Evolutionary conservation across 176 grass and related monocot genomes (phyloP), one percentile per base, ranked within the genome.

Genomic region (Metroxylon sagu): DNA sequence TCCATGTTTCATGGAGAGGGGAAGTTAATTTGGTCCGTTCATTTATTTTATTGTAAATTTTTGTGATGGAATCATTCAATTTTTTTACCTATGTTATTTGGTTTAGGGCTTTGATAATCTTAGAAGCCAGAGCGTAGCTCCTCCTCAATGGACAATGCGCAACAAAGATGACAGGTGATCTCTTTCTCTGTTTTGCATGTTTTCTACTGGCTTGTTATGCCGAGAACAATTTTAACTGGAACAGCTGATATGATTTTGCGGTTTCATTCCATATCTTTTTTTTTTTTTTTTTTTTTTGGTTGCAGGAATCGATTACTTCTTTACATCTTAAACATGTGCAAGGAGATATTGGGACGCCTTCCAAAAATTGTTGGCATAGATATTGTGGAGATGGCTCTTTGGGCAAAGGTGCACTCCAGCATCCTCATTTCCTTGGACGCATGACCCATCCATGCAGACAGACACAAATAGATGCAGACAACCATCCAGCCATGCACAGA

Each of bases 321-420:
- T 61, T 88, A 87, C 57, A 72, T 91, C 50, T 74, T 97, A 17
- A 91, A 97, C 80, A 69, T 91, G 7, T 85, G 78, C 77, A 97
- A 91, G 39, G 92, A 97, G 54, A 27, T 88, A 25, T 49, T 88
- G 35, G 92, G 87, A 14, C 75, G 69, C 60, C 76, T 97, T 39
- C 92, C 92, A 23, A 97, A 97, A 77, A 81, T 88, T 28, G 75
- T 82, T 6, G 86, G 86, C 16, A 82, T 97, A 69, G 92, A 97
- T 54, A 67, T 97, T 8, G 92, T 97, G 4, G 92, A 97, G 65
- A 97, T 97, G 92, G 92, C 92, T 53, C 85, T 97, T 17, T 97
- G 92, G 92, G 92, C 92, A 61, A 97, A 97, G 87, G 92, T 96
- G 57, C 5, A 50, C 21, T 75, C 8, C 12, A 43, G 8, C 35